Evolutionary conservation across 306 rosid genomes (phyloP).

Genomic region (Pueraria montana): DNA sequence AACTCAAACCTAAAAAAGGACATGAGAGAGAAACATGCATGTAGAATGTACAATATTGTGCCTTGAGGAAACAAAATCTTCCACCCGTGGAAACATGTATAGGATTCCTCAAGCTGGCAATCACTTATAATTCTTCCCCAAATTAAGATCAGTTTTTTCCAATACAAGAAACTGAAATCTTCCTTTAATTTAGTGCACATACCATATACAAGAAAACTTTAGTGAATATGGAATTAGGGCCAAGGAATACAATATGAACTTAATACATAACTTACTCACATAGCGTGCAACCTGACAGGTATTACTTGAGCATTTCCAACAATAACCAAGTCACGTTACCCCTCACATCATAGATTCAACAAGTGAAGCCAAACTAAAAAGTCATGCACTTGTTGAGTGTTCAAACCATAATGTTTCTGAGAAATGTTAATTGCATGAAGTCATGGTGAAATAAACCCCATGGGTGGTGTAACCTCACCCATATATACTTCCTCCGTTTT

Average conservation of each 20-base stretch:
- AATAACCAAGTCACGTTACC: slow-evolving; percentile 8
- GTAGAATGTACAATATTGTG: slow-evolving; percentile 34
- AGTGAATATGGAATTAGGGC: background rate
- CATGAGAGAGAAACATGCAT: slow-evolving; percentile 30
- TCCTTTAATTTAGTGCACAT: background rate
- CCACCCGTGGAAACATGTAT: slow-evolving; percentile 42
- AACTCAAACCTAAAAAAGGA: slow-evolving; percentile 4
- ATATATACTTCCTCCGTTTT: background rate
- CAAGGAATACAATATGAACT: background rate
- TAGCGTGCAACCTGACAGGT: background rate
- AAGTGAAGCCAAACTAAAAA: slow-evolving; percentile 3
- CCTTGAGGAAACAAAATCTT: slow-evolving; percentile 43
- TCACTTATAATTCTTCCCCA: slow-evolving; percentile 8
- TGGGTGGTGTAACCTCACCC: background rate
- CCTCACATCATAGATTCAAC: background rate
- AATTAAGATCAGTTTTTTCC: background rate
- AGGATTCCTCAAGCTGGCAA: slow-evolving; percentile 45
- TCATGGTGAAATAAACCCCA: background rate
- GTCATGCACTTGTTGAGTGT: background rate
- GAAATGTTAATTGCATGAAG: background rate
- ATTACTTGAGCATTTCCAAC: background rate
- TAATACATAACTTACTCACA: background rate
- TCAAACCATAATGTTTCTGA: background rate
- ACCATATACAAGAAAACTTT: background rate
- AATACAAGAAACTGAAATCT: background rate